A percentile compares a stretch with the other conserved stretches of the same genome.
Evolutionary conservation across 768 basidiomycete species (phyloP).

Genomic region (Crepidotus variabilis): DNA sequence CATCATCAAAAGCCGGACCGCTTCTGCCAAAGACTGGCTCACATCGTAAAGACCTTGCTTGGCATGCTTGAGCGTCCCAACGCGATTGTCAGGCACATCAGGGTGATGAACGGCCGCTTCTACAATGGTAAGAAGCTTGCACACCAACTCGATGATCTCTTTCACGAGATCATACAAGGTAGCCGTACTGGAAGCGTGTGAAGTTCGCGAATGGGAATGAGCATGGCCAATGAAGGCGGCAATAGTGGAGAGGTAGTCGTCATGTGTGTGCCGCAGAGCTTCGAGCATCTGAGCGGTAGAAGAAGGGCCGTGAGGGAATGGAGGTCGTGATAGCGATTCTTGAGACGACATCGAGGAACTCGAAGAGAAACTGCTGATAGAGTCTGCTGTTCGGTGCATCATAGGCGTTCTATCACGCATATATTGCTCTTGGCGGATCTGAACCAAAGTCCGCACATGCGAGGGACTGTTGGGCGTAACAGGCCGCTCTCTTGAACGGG

Average conservation of each 20-base stretch:
- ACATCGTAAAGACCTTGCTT: conserved; percentile 83
- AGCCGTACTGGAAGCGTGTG: conserved; percentile 91
- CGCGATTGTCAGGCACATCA: conserved; percentile 59
- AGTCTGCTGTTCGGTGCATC: conserved; percentile 44
- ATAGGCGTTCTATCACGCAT: conserved; percentile 30
- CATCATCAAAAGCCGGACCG: conserved; percentile 73
- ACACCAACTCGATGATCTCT: conserved; percentile 91
- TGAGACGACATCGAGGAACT: conserved; percentile 66
- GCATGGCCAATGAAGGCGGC: conserved; percentile 98
- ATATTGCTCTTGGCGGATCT: conserved; percentile 36
- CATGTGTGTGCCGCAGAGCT: conserved; percentile 79
- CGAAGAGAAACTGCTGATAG: conserved; percentile 71
- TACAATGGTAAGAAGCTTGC: conserved; percentile 86
- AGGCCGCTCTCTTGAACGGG: conserved; percentile 19
- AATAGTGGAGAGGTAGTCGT: conserved; percentile 88
- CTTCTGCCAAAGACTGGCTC: conserved; percentile 83
- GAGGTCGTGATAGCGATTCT: conserved; percentile 47
- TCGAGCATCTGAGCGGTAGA: conserved; percentile 68
- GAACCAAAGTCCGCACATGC: conserved; percentile 15
- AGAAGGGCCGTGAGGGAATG: conserved; percentile 73
- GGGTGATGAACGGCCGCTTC: conserved; percentile 83
- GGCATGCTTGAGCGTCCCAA: conserved; percentile 60
- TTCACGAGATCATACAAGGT: conserved; percentile 94
- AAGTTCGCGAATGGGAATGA: conserved; percentile 85
- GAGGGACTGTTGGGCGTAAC: conserved; percentile 13